Base-by-base conservation (phyloP, 768 basidiomycete species). In the Naganishia randhawae region DNA sequence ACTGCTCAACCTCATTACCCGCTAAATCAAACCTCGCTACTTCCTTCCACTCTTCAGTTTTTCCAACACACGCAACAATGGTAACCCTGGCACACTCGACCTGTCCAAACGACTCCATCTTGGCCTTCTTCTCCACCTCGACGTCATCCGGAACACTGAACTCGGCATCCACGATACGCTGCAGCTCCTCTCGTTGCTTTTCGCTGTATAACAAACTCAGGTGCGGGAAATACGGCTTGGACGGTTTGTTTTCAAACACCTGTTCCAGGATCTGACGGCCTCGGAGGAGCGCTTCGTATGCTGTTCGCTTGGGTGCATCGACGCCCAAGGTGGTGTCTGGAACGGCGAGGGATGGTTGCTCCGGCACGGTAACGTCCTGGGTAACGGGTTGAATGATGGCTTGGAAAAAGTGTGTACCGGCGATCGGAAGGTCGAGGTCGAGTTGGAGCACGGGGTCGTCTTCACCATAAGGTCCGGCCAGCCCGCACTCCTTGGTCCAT, bases 171-270 rank as follows among this genome's bases (percentile, higher is more conserved):
- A 61, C 57, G 25, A 61, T 61, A n/a, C 57, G 35, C 37, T 41
- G 57, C 57, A 61, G 41, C 22, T 61, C 57, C 2, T 61, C 37
- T 25, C 41, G 57, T 39, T 2, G 1, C 57, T 29, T 61, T 41
- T 61, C 57, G 39, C 57, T 61, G 41, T 61, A 61, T 39, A 61
- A 41, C 57, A 61, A 61, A 39, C 57, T 61, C 57, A 61, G n/a
- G 27, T 61, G 57, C 37, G 57, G 57, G 27, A 25, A 61, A 39
- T 25, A 61, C 37, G 57, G 57, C 57, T 61, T 61, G 37, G n/a
- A 7, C 1, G 57, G 35, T 25, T 61, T 61, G 37, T 42, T 61
- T 6, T 61, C 57, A 29, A 61, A 61, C 39, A 61, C 57, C 39
- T 61, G 16, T 14, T 61, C 57, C 8, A 61, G n/a, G 35, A 61